Conservation (phyloP, 192 early-diverging fungal genomes). For the Haplosporangium gracile region DNA sequence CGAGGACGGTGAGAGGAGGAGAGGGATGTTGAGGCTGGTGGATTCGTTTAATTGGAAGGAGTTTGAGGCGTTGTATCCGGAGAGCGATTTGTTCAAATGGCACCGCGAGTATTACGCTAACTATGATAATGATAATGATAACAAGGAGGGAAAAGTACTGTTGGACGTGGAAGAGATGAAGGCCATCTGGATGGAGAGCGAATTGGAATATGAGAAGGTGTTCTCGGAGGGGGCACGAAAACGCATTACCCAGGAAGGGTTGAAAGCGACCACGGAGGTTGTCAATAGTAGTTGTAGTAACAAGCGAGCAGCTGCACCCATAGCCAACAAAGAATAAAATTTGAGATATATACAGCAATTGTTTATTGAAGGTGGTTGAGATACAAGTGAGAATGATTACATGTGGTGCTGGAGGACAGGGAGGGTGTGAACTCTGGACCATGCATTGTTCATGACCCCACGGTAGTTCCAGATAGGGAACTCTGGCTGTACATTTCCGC, state of each 20-base stretch:
- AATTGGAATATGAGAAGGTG: constrained; percentile 10
- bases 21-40: background rate
- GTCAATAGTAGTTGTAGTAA: background rate
- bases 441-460: constrained; percentile 87
- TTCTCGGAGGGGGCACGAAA: constrained; percentile 21
- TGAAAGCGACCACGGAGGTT: background rate
- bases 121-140: background rate
- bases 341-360: background rate
- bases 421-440: constrained; percentile 42
- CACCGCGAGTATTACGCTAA: constrained; percentile 14
- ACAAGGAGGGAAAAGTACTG: background rate
- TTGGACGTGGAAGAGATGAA: constrained; percentile 17
- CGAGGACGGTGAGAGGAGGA: background rate
- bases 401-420: constrained; percentile 23
- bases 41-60: constrained; percentile 35
- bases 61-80: constrained; percentile 20
- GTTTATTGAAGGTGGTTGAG: background rate
- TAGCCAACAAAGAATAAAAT: background rate
- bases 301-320: background rate
- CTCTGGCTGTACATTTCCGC: constrained; percentile 91
- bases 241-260: constrained; percentile 15
- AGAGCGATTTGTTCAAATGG: constrained; percentile 27
- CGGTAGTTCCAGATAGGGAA: constrained; percentile 83
- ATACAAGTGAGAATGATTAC: background rate
- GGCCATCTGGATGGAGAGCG: constrained; percentile 32